These are phyloP conservation scores for Calonectria pauciramosa DNA, from an alignment of 2,329 filamentous ascomycete genomes.

Conservation along the genomic window DNA sequence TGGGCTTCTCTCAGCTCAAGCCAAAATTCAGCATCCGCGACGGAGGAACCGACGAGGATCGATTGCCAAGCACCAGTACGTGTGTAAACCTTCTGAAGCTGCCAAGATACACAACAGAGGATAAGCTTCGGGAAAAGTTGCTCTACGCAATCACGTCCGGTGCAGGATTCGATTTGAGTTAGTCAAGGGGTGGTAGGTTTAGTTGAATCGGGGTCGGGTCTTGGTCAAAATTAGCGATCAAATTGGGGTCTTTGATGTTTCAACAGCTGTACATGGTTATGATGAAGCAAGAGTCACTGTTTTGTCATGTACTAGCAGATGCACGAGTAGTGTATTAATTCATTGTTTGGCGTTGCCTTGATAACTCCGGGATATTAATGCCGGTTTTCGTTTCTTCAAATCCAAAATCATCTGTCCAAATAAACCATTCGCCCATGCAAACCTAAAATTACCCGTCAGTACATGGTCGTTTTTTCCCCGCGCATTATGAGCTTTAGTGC, in stretches of 20 bases:
- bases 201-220: conserved; percentile 11
- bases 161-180: conserved; percentile 90
- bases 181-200: conserved; percentile 3
- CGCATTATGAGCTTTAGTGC: not conserved
- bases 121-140: conserved; percentile 81
- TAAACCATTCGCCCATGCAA: conserved; percentile 91
- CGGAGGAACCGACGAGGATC: conserved; percentile 70
- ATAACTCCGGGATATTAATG: conserved; percentile 68
- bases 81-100: conserved; percentile 96
- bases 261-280: conserved; percentile 5
- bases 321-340: conserved; percentile 6
- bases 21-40: conserved; percentile 93
- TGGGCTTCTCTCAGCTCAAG: conserved; percentile 89
- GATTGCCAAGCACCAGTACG: conserved; percentile 93
- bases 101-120: conserved; percentile 80
- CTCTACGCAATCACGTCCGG: conserved; percentile 91
- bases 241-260: conserved; percentile 12
- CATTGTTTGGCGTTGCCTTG: conserved; percentile 48
- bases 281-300: conserved; percentile 1
- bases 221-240: conserved; percentile 37
- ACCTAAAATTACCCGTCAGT: conserved; percentile 66
- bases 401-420: conserved; percentile 87
- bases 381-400: conserved; percentile 79
- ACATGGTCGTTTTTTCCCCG: no score
- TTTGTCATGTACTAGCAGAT: conserved; percentile 5